These are phyloP conservation scores for Malassezia cuniculi DNA, from an alignment of 1,284 basidiomycete genomes.

Conservation along the genomic window DNA sequence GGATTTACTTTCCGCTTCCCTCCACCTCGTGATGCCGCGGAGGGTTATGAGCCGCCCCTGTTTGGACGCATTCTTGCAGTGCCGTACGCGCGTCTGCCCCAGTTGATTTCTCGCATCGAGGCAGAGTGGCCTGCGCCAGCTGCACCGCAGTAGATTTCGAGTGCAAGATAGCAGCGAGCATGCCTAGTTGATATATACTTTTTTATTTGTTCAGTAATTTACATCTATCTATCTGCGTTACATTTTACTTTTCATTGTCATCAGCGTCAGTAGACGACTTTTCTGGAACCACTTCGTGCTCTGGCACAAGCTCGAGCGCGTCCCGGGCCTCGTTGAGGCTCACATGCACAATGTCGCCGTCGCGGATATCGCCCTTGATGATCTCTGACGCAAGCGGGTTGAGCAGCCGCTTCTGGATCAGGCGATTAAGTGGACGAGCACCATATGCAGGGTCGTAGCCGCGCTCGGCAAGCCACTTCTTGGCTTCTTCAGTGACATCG, in stretches of 20 bases:
- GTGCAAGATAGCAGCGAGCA: too few relatives aligned
- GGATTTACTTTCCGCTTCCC: conserved; percentile 39
- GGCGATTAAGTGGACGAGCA: conserved; percentile 54
- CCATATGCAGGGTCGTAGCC: conserved; percentile 78
- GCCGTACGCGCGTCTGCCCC: conserved; percentile 10
- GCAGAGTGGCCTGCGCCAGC: conserved; percentile 8
- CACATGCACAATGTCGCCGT: conserved; percentile 19
- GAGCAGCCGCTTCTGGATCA: conserved; percentile 34
- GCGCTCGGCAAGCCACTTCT: conserved; percentile 60
- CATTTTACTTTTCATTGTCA: conserved; percentile 20
- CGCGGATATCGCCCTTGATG: conserved; percentile 18
- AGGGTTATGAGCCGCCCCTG: conserved; percentile 34
- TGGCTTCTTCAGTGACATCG: conserved; percentile 57
- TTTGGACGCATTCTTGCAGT: conserved; percentile 33
- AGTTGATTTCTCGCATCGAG: conserved; percentile 3
- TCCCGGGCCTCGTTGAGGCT: conserved; percentile 1
- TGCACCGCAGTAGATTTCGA: not conserved
- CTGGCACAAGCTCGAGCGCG: not conserved
- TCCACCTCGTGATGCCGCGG: conserved; percentile 29
- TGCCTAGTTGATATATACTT: too few relatives aligned
- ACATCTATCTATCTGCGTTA: conserved; percentile 33
- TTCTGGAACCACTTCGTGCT: too few relatives aligned
- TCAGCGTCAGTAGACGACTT: conserved; percentile 15
- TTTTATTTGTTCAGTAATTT: too few relatives aligned
- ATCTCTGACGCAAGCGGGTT: conserved; percentile 27